Evolutionary conservation across 2,329 filamentous ascomycete species (phyloP), one percentile per base, ranked within the genome.

Genomic region (Aspergillus quadrilineatus): DNA sequence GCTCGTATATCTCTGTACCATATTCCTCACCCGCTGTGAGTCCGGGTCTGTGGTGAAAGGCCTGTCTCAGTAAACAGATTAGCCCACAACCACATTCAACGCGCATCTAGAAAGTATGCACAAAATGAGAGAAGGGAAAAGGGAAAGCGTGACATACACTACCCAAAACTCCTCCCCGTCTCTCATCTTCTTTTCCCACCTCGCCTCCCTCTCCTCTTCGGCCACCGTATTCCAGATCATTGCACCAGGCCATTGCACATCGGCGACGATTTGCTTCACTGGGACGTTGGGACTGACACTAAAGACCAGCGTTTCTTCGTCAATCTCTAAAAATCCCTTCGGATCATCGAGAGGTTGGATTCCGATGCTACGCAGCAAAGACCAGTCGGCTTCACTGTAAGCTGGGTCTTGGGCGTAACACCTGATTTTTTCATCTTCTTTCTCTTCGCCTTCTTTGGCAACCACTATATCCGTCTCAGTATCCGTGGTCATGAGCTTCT

Each of bases 261-360:
- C 75, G n/a, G 70, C 68, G 36, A 77, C 63, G 26, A 76, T 69
- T 57, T 77, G 70, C 47, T 71, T 73, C 5, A 75, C 64, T 0
- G 74, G 70, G 0, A 72, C 64, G 42, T 69, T 65, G 1, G 71
- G 59, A 34, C 65, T 68, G 8, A 69, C 56, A 0, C 73, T 73
- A 52, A 77, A 63, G n/a, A 77, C 70, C 29, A 74, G 50, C 10
- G 73, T 72, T n/a, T 69, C 55, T 4, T 72, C 65, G 54, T 77
- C 71, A 1, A 76, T 54, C 51, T 72, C 69, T 1, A 74, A 61
- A 55, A 75, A 77, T 3, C 70, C 74, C 6, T 66, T 64, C 1
- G 67, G 64, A 39, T 68, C 67, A n/a, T 69, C 64, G 32, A 71
- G 55, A 17, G 63, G 50, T 1, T 47, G 57, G 7, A 72, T 61